A percentile compares a stretch with the other conserved stretches of the same genome.
Conservation (phyloP, 805 yeast species). For the Myxozyma sirexii region DNA sequence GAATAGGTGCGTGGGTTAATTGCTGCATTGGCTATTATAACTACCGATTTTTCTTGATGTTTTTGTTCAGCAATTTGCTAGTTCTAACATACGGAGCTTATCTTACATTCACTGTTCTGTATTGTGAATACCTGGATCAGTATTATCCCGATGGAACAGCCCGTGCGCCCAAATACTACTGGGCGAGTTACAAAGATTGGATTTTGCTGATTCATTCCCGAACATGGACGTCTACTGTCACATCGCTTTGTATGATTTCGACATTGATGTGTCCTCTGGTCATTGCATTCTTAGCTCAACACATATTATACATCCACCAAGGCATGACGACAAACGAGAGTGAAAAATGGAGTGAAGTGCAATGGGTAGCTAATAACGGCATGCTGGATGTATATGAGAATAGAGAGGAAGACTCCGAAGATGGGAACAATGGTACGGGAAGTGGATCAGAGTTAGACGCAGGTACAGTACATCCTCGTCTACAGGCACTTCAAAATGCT, state of each 20-base stretch:
- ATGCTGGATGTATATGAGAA: conserved; percentile 42
- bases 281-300: conserved; percentile 50
- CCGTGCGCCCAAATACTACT: conserved; percentile 16
- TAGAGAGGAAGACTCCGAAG: conserved; percentile 21
- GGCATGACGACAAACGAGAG: conserved; percentile 80
- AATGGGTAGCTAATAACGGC: conserved; percentile 52
- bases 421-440: conserved; percentile 34
- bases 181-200: conserved; percentile 26
- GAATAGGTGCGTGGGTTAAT: conserved; percentile 53
- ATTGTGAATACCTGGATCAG: conserved; percentile 16
- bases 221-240: conserved; percentile 25
- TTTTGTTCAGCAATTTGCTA: conserved; percentile 53
- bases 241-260: conserved; percentile 52
- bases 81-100: conserved; percentile 52
- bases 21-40: conserved; percentile 65
- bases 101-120: conserved; percentile 35
- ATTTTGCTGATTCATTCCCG: conserved; percentile 26
- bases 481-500: neutral
- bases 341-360: conserved; percentile 69
- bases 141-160: conserved; percentile 21
- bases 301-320: conserved; percentile 54
- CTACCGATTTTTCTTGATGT: conserved; percentile 60
- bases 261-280: conserved; percentile 50
- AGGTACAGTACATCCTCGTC: conserved; percentile 7
- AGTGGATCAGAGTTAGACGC: conserved; percentile 10